A percentile compares a stretch with the other conserved stretches of the same genome.
Conservation (phyloP, 257 asterid genomes). For the Gentiana straminea region DNA sequence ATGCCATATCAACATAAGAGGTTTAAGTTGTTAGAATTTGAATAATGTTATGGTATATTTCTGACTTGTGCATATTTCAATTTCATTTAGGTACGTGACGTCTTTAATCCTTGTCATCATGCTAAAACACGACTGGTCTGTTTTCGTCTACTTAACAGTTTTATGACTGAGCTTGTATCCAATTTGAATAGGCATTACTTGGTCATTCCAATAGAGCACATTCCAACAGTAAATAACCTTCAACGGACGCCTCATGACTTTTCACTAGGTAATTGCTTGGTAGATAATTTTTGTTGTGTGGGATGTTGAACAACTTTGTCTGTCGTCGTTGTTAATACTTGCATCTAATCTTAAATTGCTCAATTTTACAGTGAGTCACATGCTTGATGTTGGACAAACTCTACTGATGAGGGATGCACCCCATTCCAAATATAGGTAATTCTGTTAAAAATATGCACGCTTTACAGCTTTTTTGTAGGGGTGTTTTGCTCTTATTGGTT, state of each 20-base stretch:
- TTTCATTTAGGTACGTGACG: too few relatives aligned
- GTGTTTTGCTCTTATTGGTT: too few relatives aligned
- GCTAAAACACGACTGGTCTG: too few relatives aligned
- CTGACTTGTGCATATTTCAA: too few relatives aligned
- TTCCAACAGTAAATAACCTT: conserved; percentile 67
- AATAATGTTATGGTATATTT: too few relatives aligned
- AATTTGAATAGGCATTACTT: conserved; percentile 62
- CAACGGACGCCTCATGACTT: conserved; percentile 43
- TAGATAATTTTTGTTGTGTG: background rate
- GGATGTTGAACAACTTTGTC: background rate
- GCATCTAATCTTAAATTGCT: conserved; percentile 9
- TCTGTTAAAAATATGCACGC: background rate
- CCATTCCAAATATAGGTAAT: conserved; percentile 47
- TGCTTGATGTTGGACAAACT: conserved; percentile 65
- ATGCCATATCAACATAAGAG: too few relatives aligned
- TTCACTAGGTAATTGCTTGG: conserved; percentile 36
- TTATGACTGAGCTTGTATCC: background rate
- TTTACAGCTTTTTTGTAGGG: too few relatives aligned
- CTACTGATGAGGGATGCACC: conserved; percentile 70
- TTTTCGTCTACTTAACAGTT: too few relatives aligned
- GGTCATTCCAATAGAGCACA: conserved; percentile 77
- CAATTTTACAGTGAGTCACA: conserved; percentile 49
- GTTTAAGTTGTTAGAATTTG: too few relatives aligned
- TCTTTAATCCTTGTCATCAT: too few relatives aligned
- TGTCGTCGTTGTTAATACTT: background rate